Conservation (phyloP, 495 filamentous ascomycete genomes). For the Penicillium egyptiacum region DNA sequence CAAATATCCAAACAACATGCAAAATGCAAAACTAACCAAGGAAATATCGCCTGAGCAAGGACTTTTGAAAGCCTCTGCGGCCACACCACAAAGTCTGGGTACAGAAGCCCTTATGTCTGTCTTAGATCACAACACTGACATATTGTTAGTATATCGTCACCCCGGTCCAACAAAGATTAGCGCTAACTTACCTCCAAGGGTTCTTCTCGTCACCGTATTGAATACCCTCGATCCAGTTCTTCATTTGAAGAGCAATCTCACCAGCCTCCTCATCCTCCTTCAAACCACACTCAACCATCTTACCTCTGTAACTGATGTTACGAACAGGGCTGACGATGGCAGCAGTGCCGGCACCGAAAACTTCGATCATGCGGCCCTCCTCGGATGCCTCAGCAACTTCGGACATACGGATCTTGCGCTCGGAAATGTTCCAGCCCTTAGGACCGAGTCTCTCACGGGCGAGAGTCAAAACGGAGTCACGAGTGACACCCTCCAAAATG, state of each 20-base stretch:
- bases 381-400: slow-evolving; percentile 75
- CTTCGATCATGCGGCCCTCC: slow-evolving; percentile 86
- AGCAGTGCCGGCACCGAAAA: slow-evolving; percentile 91
- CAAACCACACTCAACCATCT: slow-evolving; percentile 75
- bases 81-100: slow-evolving; percentile 6
- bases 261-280: slow-evolving; percentile 79
- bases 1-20: slow-evolving; percentile 1
- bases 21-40: slow-evolving; percentile 7
- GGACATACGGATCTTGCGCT: slow-evolving; percentile 86
- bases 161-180: neutral
- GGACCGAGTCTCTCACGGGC: slow-evolving; percentile 77
- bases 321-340: slow-evolving; percentile 73
- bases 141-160: slow-evolving; percentile 18
- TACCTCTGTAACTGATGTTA: slow-evolving; percentile 79
- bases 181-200: slow-evolving; percentile 64
- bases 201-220: slow-evolving; percentile 94
- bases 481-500: slow-evolving; percentile 92
- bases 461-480: slow-evolving; percentile 81
- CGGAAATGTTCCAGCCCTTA: slow-evolving; percentile 84
- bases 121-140: slow-evolving; percentile 34
- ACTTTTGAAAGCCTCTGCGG: slow-evolving; percentile 6
- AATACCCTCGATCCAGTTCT: slow-evolving; percentile 91
- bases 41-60: neutral
- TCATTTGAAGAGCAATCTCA: slow-evolving; percentile 79
- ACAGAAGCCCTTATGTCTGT: neutral